Conservation (phyloP, 495 filamentous ascomycete genomes). For the Annulohypoxylon stygium region DNA sequence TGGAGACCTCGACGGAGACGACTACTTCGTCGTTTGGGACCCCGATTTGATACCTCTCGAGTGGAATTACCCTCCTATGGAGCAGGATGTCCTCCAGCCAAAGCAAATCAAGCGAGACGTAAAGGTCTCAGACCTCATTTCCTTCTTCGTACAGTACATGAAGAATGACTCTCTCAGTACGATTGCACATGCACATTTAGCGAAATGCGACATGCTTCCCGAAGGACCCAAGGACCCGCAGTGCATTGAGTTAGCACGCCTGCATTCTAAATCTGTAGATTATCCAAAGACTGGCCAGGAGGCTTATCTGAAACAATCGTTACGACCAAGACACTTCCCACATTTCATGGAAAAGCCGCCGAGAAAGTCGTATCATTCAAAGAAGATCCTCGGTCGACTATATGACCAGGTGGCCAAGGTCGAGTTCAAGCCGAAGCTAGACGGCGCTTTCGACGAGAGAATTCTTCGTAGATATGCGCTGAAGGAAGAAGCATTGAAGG, state of each 20-base stretch:
- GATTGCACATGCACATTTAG: constrained; percentile 89
- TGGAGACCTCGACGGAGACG: constrained; percentile 95
- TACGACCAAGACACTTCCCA: constrained; percentile 75
- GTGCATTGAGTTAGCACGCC: constrained; percentile 79
- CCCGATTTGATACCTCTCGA: constrained; percentile 74
- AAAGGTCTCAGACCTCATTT: constrained; percentile 74
- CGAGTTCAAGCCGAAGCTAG: constrained; percentile 78
- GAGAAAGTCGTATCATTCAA: constrained; percentile 73
- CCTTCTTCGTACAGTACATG: constrained; percentile 94
- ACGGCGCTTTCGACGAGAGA: constrained; percentile 78
- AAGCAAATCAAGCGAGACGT: constrained; percentile 68
- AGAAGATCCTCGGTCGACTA: constrained; percentile 81
- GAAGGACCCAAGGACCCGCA: constrained; percentile 75
- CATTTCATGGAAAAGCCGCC: constrained; percentile 90
- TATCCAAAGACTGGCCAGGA: constrained; percentile 90
- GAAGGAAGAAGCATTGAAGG: constrained; percentile 65
- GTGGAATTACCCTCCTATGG: constrained; percentile 81
- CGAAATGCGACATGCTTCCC: constrained; percentile 73
- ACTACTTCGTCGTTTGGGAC: constrained; percentile 96
- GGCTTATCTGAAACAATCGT: constrained; percentile 72
- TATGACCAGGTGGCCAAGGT: constrained; percentile 75
- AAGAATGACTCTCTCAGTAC: constrained; percentile 84
- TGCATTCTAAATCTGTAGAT: constrained; percentile 94
- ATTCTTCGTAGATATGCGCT: constrained; percentile 75
- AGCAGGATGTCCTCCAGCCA: constrained; percentile 69